These are phyloP conservation scores for Moricandia arvensis DNA, from an alignment of 345 rosid genomes.

Conservation along the genomic window DNA sequence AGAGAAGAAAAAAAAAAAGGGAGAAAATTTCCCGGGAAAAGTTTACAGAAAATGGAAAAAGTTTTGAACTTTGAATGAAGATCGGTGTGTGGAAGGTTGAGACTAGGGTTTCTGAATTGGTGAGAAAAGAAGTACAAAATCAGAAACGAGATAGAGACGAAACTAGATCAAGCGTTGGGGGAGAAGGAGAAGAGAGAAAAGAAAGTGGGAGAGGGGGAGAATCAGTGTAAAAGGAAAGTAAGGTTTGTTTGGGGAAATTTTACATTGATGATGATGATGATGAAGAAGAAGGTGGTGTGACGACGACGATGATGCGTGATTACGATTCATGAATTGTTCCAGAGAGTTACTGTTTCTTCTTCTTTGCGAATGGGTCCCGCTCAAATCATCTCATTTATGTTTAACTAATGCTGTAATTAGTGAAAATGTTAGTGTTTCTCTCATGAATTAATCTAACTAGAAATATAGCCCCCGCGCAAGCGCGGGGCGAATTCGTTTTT, in stretches of 20 bases:
- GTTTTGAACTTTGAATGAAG: slow-evolving; percentile 28
- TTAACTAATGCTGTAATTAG: slow-evolving; percentile 7
- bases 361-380: slow-evolving; percentile 24
- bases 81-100: background rate
- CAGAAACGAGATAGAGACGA: slow-evolving; percentile 2
- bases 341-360: slow-evolving; percentile 19
- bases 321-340: slow-evolving; percentile 15
- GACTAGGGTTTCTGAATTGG: background rate
- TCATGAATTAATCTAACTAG: background rate
- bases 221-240: background rate
- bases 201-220: background rate
- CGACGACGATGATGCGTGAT: slow-evolving; percentile 31
- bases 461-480: too few species aligned
- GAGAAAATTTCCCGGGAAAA: slow-evolving; percentile 1
- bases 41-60: slow-evolving; percentile 17
- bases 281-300: too few species aligned
- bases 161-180: too few species aligned
- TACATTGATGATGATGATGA: slow-evolving; percentile 30
- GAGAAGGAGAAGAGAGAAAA: background rate
- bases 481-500: too few species aligned
- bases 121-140: background rate
- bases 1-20: slow-evolving; percentile 5
- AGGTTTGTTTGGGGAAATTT: slow-evolving; percentile 1
- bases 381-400: background rate
- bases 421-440: background rate